These are phyloP conservation scores for Entophlyctis luteolus DNA, from an alignment of 192 early-diverging fungal genomes.

Conservation along the genomic window DNA sequence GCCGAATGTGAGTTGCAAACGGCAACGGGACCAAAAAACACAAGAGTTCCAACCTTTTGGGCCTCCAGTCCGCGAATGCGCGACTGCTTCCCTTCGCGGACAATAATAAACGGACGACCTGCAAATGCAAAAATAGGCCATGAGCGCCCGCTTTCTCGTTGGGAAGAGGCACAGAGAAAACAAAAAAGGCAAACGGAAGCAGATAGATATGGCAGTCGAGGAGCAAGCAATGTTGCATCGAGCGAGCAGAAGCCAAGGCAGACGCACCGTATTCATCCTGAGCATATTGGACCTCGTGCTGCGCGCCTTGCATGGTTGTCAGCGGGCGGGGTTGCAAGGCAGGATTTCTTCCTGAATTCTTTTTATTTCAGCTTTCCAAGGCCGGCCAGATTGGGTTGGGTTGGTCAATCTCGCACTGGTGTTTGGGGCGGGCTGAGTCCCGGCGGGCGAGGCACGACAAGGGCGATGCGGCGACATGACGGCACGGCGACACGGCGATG, in stretches of 20 bases:
- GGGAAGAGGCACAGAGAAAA: not conserved
- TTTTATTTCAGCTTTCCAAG: no score
- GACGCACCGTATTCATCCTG: slow-evolving; percentile 82
- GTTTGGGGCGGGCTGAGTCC: no score
- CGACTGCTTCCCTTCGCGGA: slow-evolving; percentile 90
- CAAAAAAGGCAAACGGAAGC: not conserved
- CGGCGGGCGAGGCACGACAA: no score
- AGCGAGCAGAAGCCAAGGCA: not conserved
- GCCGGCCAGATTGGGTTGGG: no score
- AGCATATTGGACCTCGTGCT: slow-evolving; percentile 67
- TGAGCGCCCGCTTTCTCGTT: not conserved
- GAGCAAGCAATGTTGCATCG: not conserved
- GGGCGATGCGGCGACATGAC: no score
- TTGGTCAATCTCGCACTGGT: no score
- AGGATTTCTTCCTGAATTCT: no score
- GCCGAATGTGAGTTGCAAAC: not conserved
- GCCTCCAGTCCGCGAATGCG: slow-evolving; percentile 90
- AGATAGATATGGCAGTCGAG: no score
- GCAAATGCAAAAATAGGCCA: not conserved
- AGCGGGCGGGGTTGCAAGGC: not conserved
- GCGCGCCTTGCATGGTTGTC: slow-evolving; percentile 11
- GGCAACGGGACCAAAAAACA: not conserved
- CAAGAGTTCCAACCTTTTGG: slow-evolving; percentile 73
- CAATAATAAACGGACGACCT: slow-evolving; percentile 94
- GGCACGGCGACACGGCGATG: no score